phyloP scores from a whole-genome alignment of 805 yeast species.

The Yamadazyma paraphyllophila region DNA sequence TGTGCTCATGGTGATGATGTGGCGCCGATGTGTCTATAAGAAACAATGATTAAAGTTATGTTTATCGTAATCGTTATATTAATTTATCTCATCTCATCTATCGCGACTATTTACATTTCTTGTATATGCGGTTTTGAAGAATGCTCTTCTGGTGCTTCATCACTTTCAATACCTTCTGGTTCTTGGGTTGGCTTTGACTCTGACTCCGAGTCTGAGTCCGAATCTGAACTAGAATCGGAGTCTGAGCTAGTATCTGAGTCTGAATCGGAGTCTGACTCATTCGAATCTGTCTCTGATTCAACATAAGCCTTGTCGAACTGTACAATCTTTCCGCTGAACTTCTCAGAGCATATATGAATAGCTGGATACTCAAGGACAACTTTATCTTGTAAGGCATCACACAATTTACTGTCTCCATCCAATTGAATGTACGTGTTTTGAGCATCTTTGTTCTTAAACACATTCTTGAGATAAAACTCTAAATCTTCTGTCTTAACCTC shows the following conservation, averaged over 20 bases:
- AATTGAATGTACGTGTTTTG: conserved; percentile 31
- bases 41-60: background rate
- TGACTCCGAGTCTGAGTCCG: conserved; percentile 15
- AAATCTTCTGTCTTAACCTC: conserved; percentile 25
- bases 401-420: conserved; percentile 33
- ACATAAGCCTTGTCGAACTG: conserved; percentile 12
- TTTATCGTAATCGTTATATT: background rate
- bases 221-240: conserved; percentile 8
- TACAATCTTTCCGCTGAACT: conserved; percentile 22
- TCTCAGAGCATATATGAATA: conserved; percentile 41
- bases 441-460: conserved; percentile 22
- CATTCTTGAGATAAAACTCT: conserved; percentile 33
- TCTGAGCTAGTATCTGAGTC: conserved; percentile 10
- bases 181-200: conserved; percentile 10
- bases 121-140: conserved; percentile 22
- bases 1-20: conserved; percentile 14
- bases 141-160: conserved; percentile 33
- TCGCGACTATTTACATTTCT: conserved; percentile 5
- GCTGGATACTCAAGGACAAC: conserved; percentile 80
- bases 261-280: conserved; percentile 2
- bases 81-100: conserved; percentile 3
- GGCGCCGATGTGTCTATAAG: no score
- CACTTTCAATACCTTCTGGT: conserved; percentile 6
- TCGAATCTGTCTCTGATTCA: conserved; percentile 17
- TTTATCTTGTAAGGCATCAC: conserved; percentile 44